Percentiles rank a stretch among this genome's conserved stretches.
Conservation (phyloP, 225 moss, liverwort and hornwort genomes). For the Anthoceros angustus region DNA sequence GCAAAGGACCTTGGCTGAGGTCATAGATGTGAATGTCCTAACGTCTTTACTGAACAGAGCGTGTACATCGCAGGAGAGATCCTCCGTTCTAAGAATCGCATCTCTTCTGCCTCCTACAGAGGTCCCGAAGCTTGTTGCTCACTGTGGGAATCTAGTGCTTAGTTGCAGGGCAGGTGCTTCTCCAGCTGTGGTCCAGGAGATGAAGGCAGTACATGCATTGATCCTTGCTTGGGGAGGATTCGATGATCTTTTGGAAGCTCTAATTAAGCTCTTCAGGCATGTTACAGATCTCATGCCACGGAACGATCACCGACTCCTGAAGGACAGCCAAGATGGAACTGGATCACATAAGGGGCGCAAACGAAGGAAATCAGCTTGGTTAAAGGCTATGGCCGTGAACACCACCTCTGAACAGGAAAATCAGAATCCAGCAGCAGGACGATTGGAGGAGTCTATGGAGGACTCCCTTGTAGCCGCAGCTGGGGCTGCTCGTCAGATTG, state of each 20-base stretch:
- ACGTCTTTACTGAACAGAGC: constrained; percentile 25
- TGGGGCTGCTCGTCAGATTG: constrained; percentile 35
- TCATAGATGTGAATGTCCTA: constrained; percentile 22
- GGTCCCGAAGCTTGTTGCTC: constrained; percentile 24
- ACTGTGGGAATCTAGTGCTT: constrained; percentile 24
- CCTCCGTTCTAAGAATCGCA: constrained; percentile 25
- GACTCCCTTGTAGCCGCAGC: constrained; percentile 17
- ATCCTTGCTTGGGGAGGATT: constrained; percentile 32
- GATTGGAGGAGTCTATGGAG: background rate
- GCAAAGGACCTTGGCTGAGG: constrained; percentile 18
- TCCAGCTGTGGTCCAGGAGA: constrained; percentile 17
- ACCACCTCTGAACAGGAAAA: constrained; percentile 6
- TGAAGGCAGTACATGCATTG: constrained; percentile 28
- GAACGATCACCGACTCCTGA: constrained; percentile 8
- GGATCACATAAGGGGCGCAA: constrained; percentile 9
- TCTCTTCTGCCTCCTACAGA: constrained; percentile 25
- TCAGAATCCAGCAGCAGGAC: background rate
- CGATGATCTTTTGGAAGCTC: constrained; percentile 22
- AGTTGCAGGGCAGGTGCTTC: constrained; percentile 12
- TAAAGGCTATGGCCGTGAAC: constrained; percentile 6
- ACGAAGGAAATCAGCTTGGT: constrained; percentile 11
- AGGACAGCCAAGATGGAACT: constrained; percentile 4
- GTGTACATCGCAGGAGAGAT: constrained; percentile 23
- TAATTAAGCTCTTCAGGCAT: constrained; percentile 11
- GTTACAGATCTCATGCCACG: constrained; percentile 3